A percentile compares a stretch with the other conserved stretches of the same genome.
phyloP scores from a whole-genome alignment of 129 eudicot species.

The Flaveria sonorensis region DNA sequence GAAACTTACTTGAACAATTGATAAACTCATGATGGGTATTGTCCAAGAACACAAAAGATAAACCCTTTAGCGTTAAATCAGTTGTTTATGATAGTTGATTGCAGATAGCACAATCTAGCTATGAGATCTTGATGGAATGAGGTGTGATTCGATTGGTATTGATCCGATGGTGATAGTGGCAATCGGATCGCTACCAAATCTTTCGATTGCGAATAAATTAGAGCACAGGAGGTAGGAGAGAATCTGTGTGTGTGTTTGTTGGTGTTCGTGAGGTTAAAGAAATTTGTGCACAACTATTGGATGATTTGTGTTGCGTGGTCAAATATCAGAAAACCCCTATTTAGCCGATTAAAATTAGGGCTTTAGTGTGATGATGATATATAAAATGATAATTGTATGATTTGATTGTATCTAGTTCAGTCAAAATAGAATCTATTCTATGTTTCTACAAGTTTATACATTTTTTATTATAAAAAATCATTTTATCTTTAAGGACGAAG shows the following conservation, averaged over 20 bases:
- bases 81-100: background rate
- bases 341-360: too few relatives aligned
- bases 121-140: background rate
- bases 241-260: constrained; percentile 6
- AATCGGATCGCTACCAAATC: constrained; percentile 25
- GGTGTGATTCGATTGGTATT: constrained; percentile 16
- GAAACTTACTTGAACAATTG: constrained; percentile 55
- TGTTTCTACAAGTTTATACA: too few relatives aligned
- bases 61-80: constrained; percentile 3
- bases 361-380: too few relatives aligned
- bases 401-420: too few relatives aligned
- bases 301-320: constrained; percentile 20
- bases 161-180: constrained; percentile 2
- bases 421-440: too few relatives aligned
- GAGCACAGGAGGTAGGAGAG: constrained; percentile 9
- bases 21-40: constrained; percentile 48
- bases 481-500: too few relatives aligned
- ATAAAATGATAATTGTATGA: too few relatives aligned
- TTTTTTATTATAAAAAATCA: too few relatives aligned
- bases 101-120: background rate
- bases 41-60: background rate
- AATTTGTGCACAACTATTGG: background rate
- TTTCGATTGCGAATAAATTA: background rate
- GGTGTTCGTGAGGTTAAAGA: constrained; percentile 1
- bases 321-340: constrained; percentile 11